Base-by-base conservation (phyloP, 2,329 filamentous ascomycete genomes). In the Talaromyces atroroseus region DNA sequence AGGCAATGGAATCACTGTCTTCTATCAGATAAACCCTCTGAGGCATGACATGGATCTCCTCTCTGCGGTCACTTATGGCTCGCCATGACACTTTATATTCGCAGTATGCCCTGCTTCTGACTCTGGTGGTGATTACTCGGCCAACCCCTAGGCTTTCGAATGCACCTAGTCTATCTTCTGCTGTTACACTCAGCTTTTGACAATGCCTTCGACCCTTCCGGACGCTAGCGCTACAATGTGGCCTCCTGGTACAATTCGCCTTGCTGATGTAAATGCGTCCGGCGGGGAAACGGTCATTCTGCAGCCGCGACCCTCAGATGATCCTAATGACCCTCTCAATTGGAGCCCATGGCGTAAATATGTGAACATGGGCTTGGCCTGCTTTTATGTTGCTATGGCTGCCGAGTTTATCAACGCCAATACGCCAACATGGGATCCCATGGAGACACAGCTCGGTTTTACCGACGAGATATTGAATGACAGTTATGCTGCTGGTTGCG, bases 401-500 rank as follows among this genome's bases (percentile, higher is more conserved):
- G 40, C 49, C 36, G 49, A 52, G 38, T 44, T 52, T 16, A 29
- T 77, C 34, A 71, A 76, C 6, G 72, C 74, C 23, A 75, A 73
- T 21, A 65, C 68, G 8, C 69, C 71, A 3, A 73, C 73, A 10
- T 80, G 78, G 77, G 72, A 69, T 0, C 68, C 72, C 1, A 66
- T 79, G 63, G 69, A 74, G 24, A 54, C 61, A 4, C 69, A 80
- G 55, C 68, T 81, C 0, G 71, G 72, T 34, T 76, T 78, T 62
- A 73, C 65, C 57, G 71, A 67, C 50, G 67, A 65, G 1, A 62
- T 71, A 0, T 59, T 80, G 34, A 81, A 79, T 52, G 71, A 78
- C 53, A 74, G 71, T 4, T 76, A 74, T 54, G 80, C 78, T 1
- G 71, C 73, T 2, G 73, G 71, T 3, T 78, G 70, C 52, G 78